A percentile compares a stretch with the other conserved stretches of the same genome.
Conservation (phyloP, 176 grass and related monocot genomes). For the Elaeis guineensis region DNA sequence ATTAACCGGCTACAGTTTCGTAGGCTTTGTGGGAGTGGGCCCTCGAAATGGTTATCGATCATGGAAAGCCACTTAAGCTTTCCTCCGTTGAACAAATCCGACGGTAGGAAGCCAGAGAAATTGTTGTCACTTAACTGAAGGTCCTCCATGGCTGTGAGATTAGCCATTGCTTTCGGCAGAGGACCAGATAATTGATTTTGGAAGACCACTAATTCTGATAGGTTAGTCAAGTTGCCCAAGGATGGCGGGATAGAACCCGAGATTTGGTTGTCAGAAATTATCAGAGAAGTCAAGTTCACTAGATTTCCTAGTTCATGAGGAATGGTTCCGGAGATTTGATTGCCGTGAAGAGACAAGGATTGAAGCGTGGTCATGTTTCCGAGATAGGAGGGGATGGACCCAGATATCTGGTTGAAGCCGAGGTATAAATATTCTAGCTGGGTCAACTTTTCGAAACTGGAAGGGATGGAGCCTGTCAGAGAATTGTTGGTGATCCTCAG, state of each 20-base stretch:
- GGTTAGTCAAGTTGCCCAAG: neutral
- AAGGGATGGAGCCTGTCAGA: no score
- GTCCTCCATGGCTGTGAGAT: neutral
- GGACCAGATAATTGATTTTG: neutral
- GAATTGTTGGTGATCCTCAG: no score
- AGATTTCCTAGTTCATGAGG: no score
- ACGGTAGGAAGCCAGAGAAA: neutral
- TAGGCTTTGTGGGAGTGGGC: neutral
- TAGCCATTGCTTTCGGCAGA: neutral
- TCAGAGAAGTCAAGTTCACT: neutral
- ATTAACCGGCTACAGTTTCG: neutral
- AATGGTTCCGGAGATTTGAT: no score
- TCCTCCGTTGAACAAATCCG: neutral
- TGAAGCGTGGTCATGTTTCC: no score
- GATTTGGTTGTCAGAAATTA: neutral
- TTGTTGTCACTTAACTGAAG: neutral
- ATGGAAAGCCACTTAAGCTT: neutral
- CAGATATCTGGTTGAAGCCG: no score
- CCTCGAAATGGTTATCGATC: neutral
- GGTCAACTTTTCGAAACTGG: no score
- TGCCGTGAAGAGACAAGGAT: no score
- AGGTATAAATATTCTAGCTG: no score
- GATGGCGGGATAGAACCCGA: constrained; percentile 1
- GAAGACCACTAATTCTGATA: neutral
- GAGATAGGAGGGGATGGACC: no score